Evolutionary conservation across 805 yeast genomes (phyloP).

Genomic region (Teunomyces tritomae): DNA sequence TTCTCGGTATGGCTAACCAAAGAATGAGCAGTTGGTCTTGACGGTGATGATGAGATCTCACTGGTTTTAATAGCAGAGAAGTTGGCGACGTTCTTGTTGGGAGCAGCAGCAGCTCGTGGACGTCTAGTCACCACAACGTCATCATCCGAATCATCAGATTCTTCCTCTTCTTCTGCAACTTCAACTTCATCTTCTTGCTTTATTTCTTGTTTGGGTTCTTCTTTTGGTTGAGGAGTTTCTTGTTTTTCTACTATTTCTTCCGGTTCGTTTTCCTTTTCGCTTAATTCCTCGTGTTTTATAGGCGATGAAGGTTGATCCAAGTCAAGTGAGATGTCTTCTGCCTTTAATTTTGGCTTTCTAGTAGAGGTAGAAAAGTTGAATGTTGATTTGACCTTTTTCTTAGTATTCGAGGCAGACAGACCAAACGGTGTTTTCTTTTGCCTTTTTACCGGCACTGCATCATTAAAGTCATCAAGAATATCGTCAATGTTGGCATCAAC

Average conservation of each 20-base stretch:
- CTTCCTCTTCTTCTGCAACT: conserved; percentile 20
- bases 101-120: conserved; percentile 45
- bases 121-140: conserved; percentile 54
- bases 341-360: conserved; percentile 16
- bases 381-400: conserved; percentile 19
- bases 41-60: conserved; percentile 21
- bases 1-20: conserved; percentile 32
- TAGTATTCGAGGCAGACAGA: conserved; percentile 8
- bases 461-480: conserved; percentile 55
- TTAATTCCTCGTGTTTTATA: conserved; percentile 16
- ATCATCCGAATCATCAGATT: conserved; percentile 51
- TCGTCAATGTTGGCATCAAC: conserved; percentile 59
- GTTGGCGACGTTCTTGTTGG: conserved; percentile 38
- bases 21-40: conserved; percentile 12
- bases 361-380: conserved; percentile 27
- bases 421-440: conserved; percentile 15
- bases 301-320: conserved; percentile 39
- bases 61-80: conserved; percentile 37
- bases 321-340: conserved; percentile 9
- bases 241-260: conserved; percentile 4
- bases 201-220: conserved; percentile 8
- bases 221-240: conserved; percentile 3
- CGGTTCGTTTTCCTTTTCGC: conserved; percentile 14
- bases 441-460: conserved; percentile 17
- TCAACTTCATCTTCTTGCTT: conserved; percentile 4